Base-by-base conservation (phyloP, 177 flowering plant species). In the Telopea speciosissima region DNA sequence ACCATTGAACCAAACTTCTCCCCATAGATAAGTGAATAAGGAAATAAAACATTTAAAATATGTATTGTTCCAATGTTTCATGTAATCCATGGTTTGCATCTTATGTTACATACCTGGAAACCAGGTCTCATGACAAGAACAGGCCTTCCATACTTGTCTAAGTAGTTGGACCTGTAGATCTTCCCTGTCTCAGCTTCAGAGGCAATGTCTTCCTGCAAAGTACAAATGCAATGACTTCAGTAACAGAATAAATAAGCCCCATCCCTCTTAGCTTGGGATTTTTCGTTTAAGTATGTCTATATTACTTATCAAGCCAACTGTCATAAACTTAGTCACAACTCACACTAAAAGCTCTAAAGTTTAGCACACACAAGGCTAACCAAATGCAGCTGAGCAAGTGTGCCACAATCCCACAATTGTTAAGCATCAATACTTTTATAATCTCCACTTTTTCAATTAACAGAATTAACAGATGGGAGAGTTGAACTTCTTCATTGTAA, bases 101-200 rank as follows among this genome's bases (percentile, higher is more conserved):
- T 49, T 8, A 49, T 49, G 54, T 16, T 49, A 49, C 16, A 58
- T 72, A 92, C 96, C 94, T 88, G 90, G 63, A 82, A 74, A 26
- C 91, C 75, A 61, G 98, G 98, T 75, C 97, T 85, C 89, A 91
- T 84, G 45, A 93, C 86, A 65, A 93, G 90, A 77, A 93, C 92
- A 52, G 88, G 68, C 78, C 97, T 86, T 59, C 97, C 97, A 76
- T 79, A 75, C 79, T 86, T 86, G 83, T 93, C 98, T 64, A 75
- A n/a, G 73, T 79, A 86, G 71, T 83, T 86, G 13, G 93, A 42
- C 72, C 87, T 75, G 81, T 87, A 93, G 36, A 89, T 76, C 72
- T 89, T 93, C 59, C 98, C 98, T 0, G 93, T 88, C 79, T 86
- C 88, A 21, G 88, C 97, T 83, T 91, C 97, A 66, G 65, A 73